A percentile compares a stretch with the other conserved stretches of the same genome.
Conservation (phyloP, 306 rosid genomes). For the Mimosa bimucronata region DNA sequence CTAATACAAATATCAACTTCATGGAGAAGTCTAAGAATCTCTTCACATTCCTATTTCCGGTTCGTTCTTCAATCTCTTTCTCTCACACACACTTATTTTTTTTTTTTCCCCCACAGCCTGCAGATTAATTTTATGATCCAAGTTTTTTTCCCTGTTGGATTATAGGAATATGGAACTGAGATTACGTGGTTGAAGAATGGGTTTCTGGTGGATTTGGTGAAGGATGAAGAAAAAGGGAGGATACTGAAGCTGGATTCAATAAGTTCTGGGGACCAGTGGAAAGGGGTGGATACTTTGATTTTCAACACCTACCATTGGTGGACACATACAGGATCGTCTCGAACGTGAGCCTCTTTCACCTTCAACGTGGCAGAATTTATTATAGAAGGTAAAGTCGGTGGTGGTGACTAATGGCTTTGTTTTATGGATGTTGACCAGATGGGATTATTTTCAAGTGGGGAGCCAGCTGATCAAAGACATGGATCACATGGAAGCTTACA, state of each 20-base stretch:
- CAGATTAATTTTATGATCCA: neutral
- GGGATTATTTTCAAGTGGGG: slow-evolving; percentile 75
- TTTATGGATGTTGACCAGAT: slow-evolving; percentile 39
- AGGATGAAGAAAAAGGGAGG: slow-evolving; percentile 48
- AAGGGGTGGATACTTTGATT: slow-evolving; percentile 58
- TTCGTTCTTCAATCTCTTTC: slow-evolving; percentile 22
- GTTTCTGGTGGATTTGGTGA: slow-evolving; percentile 63
- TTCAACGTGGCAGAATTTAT: neutral
- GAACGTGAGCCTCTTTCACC: slow-evolving; percentile 39
- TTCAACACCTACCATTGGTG: slow-evolving; percentile 88
- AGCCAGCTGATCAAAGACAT: slow-evolving; percentile 47
- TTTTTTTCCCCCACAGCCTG: neutral
- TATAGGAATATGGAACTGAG: slow-evolving; percentile 57
- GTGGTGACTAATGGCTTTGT: slow-evolving; percentile 1
- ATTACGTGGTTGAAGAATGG: slow-evolving; percentile 68
- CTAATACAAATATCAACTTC: slow-evolving; percentile 47
- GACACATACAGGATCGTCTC: slow-evolving; percentile 51
- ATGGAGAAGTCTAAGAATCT: slow-evolving; percentile 32
- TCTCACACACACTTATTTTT: neutral
- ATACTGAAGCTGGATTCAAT: slow-evolving; percentile 69
- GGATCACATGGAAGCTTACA: slow-evolving; percentile 72
- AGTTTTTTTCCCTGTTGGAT: neutral
- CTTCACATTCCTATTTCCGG: slow-evolving; percentile 51
- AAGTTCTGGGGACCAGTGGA: slow-evolving; percentile 50
- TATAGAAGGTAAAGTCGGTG: neutral